Percentiles rank a stretch among this genome's conserved stretches.
Evolutionary conservation across 306 rosid genomes (phyloP).

Genomic region (cucumber (Cucumis sativus)): Cucumber_9930_V3 NC_026657.2:22368501-22369000

Average conservation of each 20-base stretch:
- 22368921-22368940: constrained; percentile 54
- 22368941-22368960: neutral
- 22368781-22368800: neutral
- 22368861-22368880: constrained; percentile 91
- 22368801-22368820: neutral
- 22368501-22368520: neutral
- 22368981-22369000: neutral
- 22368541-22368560: neutral
- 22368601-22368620: neutral
- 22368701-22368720: neutral
- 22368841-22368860: constrained; percentile 47
- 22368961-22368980: neutral
- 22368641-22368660: neutral
- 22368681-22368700: neutral
- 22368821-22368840: neutral
- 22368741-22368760: neutral
- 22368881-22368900: constrained; percentile 99
- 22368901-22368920: constrained; percentile 96
- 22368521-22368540: neutral
- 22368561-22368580: neutral
- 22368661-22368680: neutral
- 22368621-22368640: neutral
- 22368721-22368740: neutral
- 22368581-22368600: neutral
- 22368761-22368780: neutral